Evolutionary conservation across 768 basidiomycete species (phyloP).

Genomic region (Serendipita indica): DNA sequence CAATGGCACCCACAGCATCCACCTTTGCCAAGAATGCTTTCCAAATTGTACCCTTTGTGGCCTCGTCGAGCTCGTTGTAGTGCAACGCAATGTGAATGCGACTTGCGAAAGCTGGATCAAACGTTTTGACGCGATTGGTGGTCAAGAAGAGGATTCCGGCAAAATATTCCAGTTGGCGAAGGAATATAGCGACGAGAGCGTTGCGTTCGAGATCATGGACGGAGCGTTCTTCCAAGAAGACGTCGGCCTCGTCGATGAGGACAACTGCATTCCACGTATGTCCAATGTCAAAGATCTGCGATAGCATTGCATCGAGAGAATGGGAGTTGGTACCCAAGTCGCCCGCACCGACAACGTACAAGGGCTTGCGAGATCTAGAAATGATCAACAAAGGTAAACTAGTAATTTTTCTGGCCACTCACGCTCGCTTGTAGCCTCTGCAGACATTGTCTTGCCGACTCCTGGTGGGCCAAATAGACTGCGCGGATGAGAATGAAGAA

Average conservation of each 20-base stretch:
- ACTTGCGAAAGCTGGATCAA: slow-evolving; percentile 26
- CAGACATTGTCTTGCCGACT: slow-evolving; percentile 31
- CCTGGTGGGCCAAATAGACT: slow-evolving; percentile 30
- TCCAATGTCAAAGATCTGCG: slow-evolving; percentile 22
- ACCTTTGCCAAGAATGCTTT: slow-evolving; percentile 40
- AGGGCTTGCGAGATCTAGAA: slow-evolving; percentile 18
- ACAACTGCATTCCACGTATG: slow-evolving; percentile 25
- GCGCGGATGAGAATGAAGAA: too few relatives aligned
- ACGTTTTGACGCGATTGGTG: slow-evolving; percentile 26
- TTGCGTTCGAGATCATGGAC: slow-evolving; percentile 50
- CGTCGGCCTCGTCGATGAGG: slow-evolving; percentile 37
- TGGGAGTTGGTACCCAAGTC: slow-evolving; percentile 25
- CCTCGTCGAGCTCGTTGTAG: slow-evolving; percentile 40
- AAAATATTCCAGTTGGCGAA: slow-evolving; percentile 23
- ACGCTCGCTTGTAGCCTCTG: slow-evolving; percentile 26
- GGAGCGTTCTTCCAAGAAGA: slow-evolving; percentile 56
- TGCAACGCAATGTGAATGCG: slow-evolving; percentile 31
- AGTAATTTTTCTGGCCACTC: slow-evolving; percentile 12
- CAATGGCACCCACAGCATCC: slow-evolving; percentile 25
- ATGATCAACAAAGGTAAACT: neutral
- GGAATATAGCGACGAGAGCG: slow-evolving; percentile 58
- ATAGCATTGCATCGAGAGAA: slow-evolving; percentile 20
- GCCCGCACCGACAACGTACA: slow-evolving; percentile 25
- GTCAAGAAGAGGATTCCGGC: slow-evolving; percentile 29
- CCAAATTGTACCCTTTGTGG: slow-evolving; percentile 48